Evolutionary conservation across 306 rosid species (phyloP).

Genomic region (Cicer pinnatifidum): DNA sequence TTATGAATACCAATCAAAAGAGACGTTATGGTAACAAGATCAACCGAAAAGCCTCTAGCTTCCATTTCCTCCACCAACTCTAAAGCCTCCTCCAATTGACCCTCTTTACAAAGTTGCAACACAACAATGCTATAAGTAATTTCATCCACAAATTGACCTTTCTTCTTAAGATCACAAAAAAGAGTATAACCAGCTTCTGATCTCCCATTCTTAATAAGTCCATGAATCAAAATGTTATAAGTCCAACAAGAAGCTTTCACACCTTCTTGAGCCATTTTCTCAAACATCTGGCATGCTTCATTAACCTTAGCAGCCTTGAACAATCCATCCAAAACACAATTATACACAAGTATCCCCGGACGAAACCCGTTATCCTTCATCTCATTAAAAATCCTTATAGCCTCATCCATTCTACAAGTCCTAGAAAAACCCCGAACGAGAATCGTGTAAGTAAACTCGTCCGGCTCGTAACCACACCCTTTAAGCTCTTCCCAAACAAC

Average conservation of each 20-base stretch:
- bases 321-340: constrained; percentile 71
- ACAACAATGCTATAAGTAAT: constrained; percentile 80
- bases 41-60: constrained; percentile 76
- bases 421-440: constrained; percentile 76
- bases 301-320: constrained; percentile 71
- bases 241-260: constrained; percentile 74
- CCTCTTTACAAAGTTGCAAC: constrained; percentile 78
- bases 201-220: constrained; percentile 79
- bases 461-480: constrained; percentile 74
- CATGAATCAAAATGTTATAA: constrained; percentile 79
- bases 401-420: constrained; percentile 66
- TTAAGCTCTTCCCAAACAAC: constrained; percentile 76
- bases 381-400: constrained; percentile 59
- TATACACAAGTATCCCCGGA: constrained; percentile 65
- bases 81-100: constrained; percentile 72
- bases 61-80: constrained; percentile 91
- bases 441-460: constrained; percentile 63
- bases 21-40: constrained; percentile 74
- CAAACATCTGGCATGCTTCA: constrained; percentile 79
- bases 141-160: constrained; percentile 82
- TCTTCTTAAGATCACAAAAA: constrained; percentile 84
- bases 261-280: constrained; percentile 83
- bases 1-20: constrained; percentile 71
- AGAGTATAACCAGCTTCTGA: constrained; percentile 77
- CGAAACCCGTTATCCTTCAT: constrained; percentile 69